phyloP scores from a whole-genome alignment of 2,329 filamentous ascomycete species.

The Diaporthe nobilis region DNA sequence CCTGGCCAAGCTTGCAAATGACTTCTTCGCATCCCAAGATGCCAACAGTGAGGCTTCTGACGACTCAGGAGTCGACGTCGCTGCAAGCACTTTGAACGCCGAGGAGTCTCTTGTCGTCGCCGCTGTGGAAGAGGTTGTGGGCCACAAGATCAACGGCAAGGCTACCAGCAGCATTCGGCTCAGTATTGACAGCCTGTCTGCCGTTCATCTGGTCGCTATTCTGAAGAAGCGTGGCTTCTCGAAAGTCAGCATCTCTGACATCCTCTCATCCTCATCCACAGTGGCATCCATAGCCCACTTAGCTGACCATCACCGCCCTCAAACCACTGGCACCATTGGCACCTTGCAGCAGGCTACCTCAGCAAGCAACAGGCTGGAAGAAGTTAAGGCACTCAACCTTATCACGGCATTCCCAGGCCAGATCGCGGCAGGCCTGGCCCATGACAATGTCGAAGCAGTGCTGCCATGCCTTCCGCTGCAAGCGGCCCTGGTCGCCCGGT shows the following conservation, averaged over 20 bases:
- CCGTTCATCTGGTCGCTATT: slow-evolving; percentile 53
- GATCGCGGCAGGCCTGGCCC: slow-evolving; percentile 31
- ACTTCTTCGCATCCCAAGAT: slow-evolving; percentile 23
- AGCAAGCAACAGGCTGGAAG: neutral
- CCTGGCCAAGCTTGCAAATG: slow-evolving; percentile 22
- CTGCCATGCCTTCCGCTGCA: slow-evolving; percentile 44
- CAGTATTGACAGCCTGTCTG: slow-evolving; percentile 55
- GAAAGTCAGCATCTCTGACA: slow-evolving; percentile 50
- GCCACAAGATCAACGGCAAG: slow-evolving; percentile 27
- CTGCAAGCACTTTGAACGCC: slow-evolving; percentile 17
- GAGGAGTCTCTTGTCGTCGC: slow-evolving; percentile 35
- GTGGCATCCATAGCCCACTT: slow-evolving; percentile 53
- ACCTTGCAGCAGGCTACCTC: neutral
- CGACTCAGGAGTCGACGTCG: slow-evolving; percentile 31
- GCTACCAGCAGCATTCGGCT: slow-evolving; percentile 51
- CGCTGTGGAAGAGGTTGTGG: slow-evolving; percentile 40
- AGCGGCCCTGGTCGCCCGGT: slow-evolving; percentile 52
- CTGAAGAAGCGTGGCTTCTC: slow-evolving; percentile 51
- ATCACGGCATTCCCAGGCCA: neutral
- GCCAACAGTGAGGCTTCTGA: slow-evolving; percentile 15
- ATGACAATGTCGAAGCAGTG: slow-evolving; percentile 37
- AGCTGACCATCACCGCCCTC: slow-evolving; percentile 41
- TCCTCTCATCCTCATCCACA: slow-evolving; percentile 47
- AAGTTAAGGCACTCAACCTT: slow-evolving; percentile 24
- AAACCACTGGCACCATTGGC: neutral